These are phyloP conservation scores for Lasiosphaeria miniovina DNA, from an alignment of 495 filamentous ascomycete genomes.

Conservation along the genomic window DNA sequence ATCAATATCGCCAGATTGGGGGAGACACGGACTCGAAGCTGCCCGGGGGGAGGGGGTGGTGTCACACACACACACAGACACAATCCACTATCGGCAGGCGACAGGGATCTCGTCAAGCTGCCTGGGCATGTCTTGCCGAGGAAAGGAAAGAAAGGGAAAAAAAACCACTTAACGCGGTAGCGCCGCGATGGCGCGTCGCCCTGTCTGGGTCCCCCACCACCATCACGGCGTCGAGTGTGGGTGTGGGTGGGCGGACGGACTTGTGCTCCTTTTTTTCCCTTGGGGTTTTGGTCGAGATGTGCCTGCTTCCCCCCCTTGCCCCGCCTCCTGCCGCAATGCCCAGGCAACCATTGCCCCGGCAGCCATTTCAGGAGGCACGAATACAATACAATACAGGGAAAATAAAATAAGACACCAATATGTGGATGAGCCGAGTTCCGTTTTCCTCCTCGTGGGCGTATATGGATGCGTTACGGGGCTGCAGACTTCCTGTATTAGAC, in stretches of 20 bases:
- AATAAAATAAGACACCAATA: no score
- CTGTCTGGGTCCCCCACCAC: slow-evolving; percentile 13
- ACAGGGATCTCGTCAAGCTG: not conserved
- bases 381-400: no score
- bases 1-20: no score
- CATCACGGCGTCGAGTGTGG: not conserved
- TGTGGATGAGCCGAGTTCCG: no score
- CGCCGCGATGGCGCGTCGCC: slow-evolving; percentile 25
- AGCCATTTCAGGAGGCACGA: slow-evolving; percentile 1
- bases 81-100: no score
- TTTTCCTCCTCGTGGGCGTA: no score
- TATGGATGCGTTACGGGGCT: no score
- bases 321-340: slow-evolving; percentile 2
- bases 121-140: not conserved
- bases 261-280: slow-evolving; percentile 5
- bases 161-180: slow-evolving; percentile 37
- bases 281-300: slow-evolving; percentile 18
- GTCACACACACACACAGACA: no score
- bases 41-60: no score
- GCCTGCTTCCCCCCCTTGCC: slow-evolving; percentile 1
- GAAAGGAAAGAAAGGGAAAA: not conserved
- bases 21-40: no score
- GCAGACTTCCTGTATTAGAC: no score
- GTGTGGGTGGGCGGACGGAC: not conserved
- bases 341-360: slow-evolving; percentile 22